Evolutionary conservation across 441 rosid species (phyloP), one percentile per base, ranked within the genome.

Genomic region (Gossypium gossypioides): DNA sequence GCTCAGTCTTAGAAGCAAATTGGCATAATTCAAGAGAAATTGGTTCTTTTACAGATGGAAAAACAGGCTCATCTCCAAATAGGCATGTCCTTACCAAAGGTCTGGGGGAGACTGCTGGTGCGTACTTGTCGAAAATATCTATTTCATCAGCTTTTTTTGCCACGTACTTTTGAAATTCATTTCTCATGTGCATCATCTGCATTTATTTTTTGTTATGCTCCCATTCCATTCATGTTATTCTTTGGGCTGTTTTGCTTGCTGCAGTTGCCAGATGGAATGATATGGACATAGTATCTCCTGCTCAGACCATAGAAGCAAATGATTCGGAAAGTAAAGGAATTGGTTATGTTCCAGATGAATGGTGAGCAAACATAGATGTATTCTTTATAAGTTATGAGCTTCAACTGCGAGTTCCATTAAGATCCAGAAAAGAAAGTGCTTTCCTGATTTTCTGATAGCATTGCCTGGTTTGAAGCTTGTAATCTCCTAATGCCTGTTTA

Each of bases 231-330:
- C 19, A 62, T 32, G 37, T 74, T 48, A 50, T 71, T 71, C 52
- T 55, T 70, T 50, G 13, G 58, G 74, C 29, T 74, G 51, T n/a
- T 68, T 46, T 79, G 62, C 64, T 77, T 73, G 10, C 75, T 78
- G 84, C 89, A 92, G 99, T 88, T 81, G 83, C 89, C 37, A 77
- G 77, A 40, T 92, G 99, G 99, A 96, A 86, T 54, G 96, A 85
- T 22, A 62, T 81, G 44, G 88, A 73, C 22, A 57, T 83, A 40
- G 84, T 68, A 25, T 71, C 77, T 67, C 70, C 82, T 46, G 61
- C 82, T 68, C 71, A 52, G 19, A 77, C 64, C 71, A 46, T 37
- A 64, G 81, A 81, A 68, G 78, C 88, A 27, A 77, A 75, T n/a
- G 67, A 54, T 57, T 29, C 29, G 4, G 85, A 60, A 79, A 75